Base-by-base conservation (phyloP, 345 rosid genomes). In the Arabidopsis arenosa region DNA sequence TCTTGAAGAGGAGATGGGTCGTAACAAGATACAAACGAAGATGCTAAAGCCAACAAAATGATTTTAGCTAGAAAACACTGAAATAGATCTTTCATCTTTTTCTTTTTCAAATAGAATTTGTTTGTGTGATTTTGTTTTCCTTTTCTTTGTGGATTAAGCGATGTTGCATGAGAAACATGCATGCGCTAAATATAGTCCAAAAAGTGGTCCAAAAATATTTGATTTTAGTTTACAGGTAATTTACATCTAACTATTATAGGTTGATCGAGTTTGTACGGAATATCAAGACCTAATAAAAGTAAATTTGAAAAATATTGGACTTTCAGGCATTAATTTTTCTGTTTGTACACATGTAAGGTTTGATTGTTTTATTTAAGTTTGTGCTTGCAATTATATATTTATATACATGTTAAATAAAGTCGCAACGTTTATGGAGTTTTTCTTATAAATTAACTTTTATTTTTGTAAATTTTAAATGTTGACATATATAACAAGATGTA, bases 1-100 rank as follows among this genome's bases (percentile, higher is more conserved):
- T 70, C 74, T 18, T 70, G 65, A 57, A 70, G 65, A 33, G 65
- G 65, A 43, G 37, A 28, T 43, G 56, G 74, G 49, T 70, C 65
- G 43, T 57, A 70, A 55, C 53, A 11, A 43, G 21, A 28, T 7
- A 47, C 41, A 70, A 57, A 70, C 0, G 63, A 53, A 26, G 65
- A 57, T 39, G 54, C 65, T 30, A 70, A 43, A 57, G 74, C 66
- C 33, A 57, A 10, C 4, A 49, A 35, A 28, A 70, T 26, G 23
- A 59, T 13, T 23, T 30, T 44, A 13, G 74, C 52, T 11, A 43
- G 7, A n/a, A 63, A 28, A 15, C 63, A 63, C 7, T 32, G 52
- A 14, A 41, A 18, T 39, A 8, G 26, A 41, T 35, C 48, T 44
- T 55, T 47, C 66, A 44, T 64, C 13, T 14, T 64, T 44, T 9